Percentiles rank a stretch among this genome's conserved stretches.
Evolutionary conservation across 345 rosid species (phyloP).

Genomic region (Boechera retrofracta): DNA sequence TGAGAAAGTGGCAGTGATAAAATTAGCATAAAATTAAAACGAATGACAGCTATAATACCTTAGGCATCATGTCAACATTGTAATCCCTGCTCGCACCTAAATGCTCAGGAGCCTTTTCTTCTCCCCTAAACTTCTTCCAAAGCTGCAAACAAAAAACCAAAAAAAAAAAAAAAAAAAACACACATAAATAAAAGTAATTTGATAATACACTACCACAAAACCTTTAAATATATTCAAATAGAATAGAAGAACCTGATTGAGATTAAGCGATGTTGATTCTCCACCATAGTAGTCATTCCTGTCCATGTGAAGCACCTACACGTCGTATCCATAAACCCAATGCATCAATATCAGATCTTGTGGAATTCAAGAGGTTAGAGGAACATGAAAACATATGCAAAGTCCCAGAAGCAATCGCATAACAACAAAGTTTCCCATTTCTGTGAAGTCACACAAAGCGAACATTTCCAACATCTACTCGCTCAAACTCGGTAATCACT

Average conservation of each 20-base stretch:
- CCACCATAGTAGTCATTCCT: slow-evolving; percentile 91
- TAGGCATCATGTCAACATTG: slow-evolving; percentile 92
- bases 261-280: slow-evolving; percentile 84
- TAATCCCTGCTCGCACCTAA: slow-evolving; percentile 76
- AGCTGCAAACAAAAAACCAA: slow-evolving; percentile 48
- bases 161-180: background rate
- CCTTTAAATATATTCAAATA: background rate
- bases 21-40: background rate
- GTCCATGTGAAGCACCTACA: slow-evolving; percentile 84
- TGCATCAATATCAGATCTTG: too few relatives aligned
- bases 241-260: slow-evolving; percentile 60
- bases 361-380: too few relatives aligned
- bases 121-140: slow-evolving; percentile 82
- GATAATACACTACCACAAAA: background rate
- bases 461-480: background rate
- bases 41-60: slow-evolving; percentile 47
- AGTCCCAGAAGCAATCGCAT: too few relatives aligned
- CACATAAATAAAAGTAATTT: background rate
- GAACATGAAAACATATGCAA: too few relatives aligned
- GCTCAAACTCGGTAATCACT: background rate
- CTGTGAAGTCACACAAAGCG: background rate
- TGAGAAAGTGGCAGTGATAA: background rate
- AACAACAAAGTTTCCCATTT: too few relatives aligned
- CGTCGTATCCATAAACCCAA: background rate
- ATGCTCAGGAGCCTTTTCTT: slow-evolving; percentile 67